Conservation (phyloP, 2,329 filamentous ascomycete species). For the Beauveria sp. region DNA sequence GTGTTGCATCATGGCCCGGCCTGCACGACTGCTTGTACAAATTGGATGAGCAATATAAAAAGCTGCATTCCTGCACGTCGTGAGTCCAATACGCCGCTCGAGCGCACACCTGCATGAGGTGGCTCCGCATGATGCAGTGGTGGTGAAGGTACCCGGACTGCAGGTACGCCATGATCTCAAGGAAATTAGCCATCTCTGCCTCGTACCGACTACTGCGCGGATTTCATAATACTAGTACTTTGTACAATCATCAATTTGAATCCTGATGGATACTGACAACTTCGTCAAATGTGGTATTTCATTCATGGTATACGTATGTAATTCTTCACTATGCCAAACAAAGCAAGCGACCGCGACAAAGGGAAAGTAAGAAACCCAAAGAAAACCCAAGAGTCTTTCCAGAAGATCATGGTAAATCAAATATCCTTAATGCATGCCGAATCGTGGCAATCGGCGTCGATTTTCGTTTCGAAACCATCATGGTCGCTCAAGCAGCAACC, state of each 20-base stretch:
- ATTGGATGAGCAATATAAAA: too few relatives aligned
- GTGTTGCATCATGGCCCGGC: too few relatives aligned
- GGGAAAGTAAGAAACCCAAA: not conserved
- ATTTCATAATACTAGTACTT: too few relatives aligned
- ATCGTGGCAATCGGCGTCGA: not conserved
- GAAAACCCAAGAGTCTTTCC: not conserved
- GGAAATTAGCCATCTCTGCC: too few relatives aligned
- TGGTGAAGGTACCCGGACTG: too few relatives aligned
- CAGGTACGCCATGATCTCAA: too few relatives aligned
- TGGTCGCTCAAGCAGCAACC: conserved; percentile 8
- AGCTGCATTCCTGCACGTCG: too few relatives aligned
- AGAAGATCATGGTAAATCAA: conserved; percentile 2
- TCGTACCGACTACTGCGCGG: too few relatives aligned
- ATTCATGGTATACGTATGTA: conserved; percentile 8
- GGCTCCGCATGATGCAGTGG: not conserved
- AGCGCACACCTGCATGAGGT: not conserved
- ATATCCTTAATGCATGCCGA: not conserved
- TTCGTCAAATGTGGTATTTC: not conserved
- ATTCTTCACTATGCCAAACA: conserved; percentile 1
- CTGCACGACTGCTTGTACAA: too few relatives aligned
- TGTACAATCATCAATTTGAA: too few relatives aligned
- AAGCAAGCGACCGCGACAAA: not conserved
- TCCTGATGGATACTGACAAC: too few relatives aligned
- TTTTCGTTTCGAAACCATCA: not conserved
- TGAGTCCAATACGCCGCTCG: too few relatives aligned